Base-by-base conservation (phyloP, 2,329 filamentous ascomycete genomes). In the Alternaria sp. region DNA sequence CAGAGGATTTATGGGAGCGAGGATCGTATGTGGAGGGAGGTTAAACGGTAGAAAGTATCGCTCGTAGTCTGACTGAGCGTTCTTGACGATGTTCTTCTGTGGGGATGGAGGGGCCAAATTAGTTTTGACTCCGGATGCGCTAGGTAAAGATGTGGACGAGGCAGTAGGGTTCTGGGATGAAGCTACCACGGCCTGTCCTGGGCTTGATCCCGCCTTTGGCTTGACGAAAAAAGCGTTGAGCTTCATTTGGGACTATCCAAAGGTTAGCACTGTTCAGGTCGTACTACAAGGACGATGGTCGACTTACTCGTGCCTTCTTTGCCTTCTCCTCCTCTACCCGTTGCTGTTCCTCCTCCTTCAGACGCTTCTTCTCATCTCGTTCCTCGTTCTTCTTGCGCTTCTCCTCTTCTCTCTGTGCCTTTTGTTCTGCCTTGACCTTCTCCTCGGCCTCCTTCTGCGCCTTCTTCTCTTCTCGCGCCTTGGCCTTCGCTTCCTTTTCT, bases 21-120 rank as follows among this genome's bases (percentile, higher is more conserved):
- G 70, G n/a, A 81, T 87, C 2, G 93, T 91, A 72, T 93, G 86
- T 3, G 89, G 85, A 62, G 93, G 91, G 49, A 96, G 75, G 66
- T 91, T 94, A 78, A 97, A 98, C 0, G 92, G 89, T 30, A 93
- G 86, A 73, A 98, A 98, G 36, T 86, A 83, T 69, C 88, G 89
- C 17, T 91, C 69, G 62, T 83, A 81, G 64, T 84, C 82, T 6
- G 78, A 79, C 23, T 79, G 70, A 10, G 69, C 69, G 57, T 77
- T 80, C 52, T 74, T 73, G 15, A 65, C 67, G 19, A 74, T 67
- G 3, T 58, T 55, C 54, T 77, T 80, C 77, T 79, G 76, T 62
- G 73, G 77, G 25, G 76, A 80, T 65, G 67, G 77, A 72, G 72
- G 67, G 5, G 57, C 47, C 10, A 66, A 61, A 67, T 78, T 72